Evolutionary conservation across 176 grass and related monocot species (phyloP), one percentile per base, ranked within the genome.

Genomic region (Carex parvula): DNA sequence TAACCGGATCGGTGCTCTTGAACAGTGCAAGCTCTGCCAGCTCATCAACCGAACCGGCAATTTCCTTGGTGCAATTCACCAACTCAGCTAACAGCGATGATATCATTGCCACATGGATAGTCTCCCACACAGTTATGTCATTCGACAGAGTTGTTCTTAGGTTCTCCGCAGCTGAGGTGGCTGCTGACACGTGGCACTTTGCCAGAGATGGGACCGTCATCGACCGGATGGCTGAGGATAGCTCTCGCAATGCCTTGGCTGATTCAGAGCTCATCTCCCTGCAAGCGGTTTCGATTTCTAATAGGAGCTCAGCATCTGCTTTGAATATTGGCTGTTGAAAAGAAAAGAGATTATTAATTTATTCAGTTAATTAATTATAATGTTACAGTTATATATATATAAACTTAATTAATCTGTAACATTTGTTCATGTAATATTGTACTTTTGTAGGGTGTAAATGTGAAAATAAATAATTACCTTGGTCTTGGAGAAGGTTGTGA

Each of bases 71-170:
- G 53, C 64, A 86, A 7, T 33, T 42, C 41, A 98, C 92, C 81
- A 94, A 48, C 24, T 98, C 92, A 6, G 90, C 84, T 17, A 98
- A 83, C 26, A 98, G 90, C 10, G 92, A 91, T 0, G 92, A 86
- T 2, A 90, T 89, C 33, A 90, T 90, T 5, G 92, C 89, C 29
- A 93, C 87, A 21, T 91, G 92, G 64, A 93, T 84, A 54, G 85
- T 86, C 12, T 93, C 82, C 42, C 82, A 26, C 41, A 93, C 60
- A 0, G 84, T 86, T 0, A 30, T n/a, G 13, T 87, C 92, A 56
- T 91, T 69, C 14, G 86, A 85, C 1, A 93, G 8, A 0, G 68
- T 48, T 24, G 37, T 33, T 22, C 65, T 83, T n/a, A 98, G 73
- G 48, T 83, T 57, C 24, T 41, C 84, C 0, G 86, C 84, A 4